phyloP scores from a whole-genome alignment of 2,329 filamentous ascomycete species.

The Blastomyces emzantsi region DNA sequence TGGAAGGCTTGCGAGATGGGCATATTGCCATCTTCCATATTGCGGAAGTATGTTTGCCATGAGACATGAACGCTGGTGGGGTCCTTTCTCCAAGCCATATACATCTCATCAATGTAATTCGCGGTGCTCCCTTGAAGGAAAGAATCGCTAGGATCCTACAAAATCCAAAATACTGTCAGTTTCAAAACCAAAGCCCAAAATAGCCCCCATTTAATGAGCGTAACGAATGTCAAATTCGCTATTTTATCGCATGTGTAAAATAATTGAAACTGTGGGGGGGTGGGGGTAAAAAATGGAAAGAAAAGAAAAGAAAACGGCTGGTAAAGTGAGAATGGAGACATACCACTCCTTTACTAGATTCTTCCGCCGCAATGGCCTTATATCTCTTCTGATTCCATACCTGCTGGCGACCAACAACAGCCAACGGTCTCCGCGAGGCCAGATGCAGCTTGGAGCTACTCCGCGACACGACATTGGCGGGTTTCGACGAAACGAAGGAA shows the following conservation, averaged over 20 bases:
- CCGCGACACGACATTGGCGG: slow-evolving; percentile 9
- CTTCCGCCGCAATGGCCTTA: slow-evolving; percentile 53
- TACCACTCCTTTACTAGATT: slow-evolving; percentile 53
- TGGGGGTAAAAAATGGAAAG: background rate
- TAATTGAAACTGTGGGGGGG: too few relatives aligned
- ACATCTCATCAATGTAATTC: slow-evolving; percentile 99
- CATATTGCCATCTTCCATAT: slow-evolving; percentile 98
- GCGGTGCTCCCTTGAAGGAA: slow-evolving; percentile 95
- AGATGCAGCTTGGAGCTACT: slow-evolving; percentile 29
- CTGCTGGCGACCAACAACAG: slow-evolving; percentile 31
- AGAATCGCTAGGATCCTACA: slow-evolving; percentile 76
- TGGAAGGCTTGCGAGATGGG: slow-evolving; percentile 95
- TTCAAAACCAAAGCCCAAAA: background rate
- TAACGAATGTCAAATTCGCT: background rate
- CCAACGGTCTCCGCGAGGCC: slow-evolving; percentile 35
- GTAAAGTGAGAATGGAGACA: slow-evolving; percentile 23
- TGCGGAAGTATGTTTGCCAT: slow-evolving; percentile 99
- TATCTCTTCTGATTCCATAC: slow-evolving; percentile 39
- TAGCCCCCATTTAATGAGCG: background rate
- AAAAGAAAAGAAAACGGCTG: background rate
- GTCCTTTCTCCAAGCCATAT: slow-evolving; percentile 92
- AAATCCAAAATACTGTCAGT: slow-evolving; percentile 21
- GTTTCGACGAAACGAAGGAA: slow-evolving; percentile 8
- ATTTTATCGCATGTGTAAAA: background rate
- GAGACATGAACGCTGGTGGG: slow-evolving; percentile 91